Conservation (phyloP, 306 rosid species). For the Dalbergia oliveri region DNA sequence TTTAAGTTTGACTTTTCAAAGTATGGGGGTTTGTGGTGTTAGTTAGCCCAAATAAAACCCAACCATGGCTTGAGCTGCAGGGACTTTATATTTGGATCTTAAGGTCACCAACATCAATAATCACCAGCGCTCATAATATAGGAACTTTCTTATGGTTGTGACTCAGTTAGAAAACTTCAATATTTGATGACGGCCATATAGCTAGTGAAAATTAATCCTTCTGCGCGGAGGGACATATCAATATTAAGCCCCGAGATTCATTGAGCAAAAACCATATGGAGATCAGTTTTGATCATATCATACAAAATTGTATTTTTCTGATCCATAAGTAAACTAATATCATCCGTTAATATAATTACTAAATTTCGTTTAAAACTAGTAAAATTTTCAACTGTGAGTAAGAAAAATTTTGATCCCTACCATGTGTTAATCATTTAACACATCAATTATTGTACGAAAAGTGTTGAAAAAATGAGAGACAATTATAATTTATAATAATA, state of each 20-base stretch:
- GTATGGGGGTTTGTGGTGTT: not conserved
- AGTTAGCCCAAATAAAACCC: conserved; percentile 22
- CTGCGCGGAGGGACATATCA: not conserved
- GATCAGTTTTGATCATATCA: not conserved
- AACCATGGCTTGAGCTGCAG: conserved; percentile 15
- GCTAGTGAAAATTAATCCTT: not conserved
- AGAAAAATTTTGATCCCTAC: too few relatives aligned
- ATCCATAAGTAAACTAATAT: not conserved
- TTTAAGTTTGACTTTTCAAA: conserved; percentile 4
- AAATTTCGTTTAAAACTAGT: not conserved
- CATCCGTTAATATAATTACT: not conserved
- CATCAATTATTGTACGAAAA: too few relatives aligned
- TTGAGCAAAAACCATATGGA: not conserved
- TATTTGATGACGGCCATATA: not conserved
- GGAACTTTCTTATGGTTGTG: not conserved
- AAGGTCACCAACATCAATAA: not conserved
- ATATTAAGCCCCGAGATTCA: not conserved
- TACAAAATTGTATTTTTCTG: not conserved
- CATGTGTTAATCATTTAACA: too few relatives aligned
- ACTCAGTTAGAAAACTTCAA: not conserved
- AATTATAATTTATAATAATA: too few relatives aligned
- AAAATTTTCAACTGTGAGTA: too few relatives aligned
- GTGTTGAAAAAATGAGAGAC: too few relatives aligned
- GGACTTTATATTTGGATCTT: not conserved
- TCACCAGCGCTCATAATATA: not conserved